Percentiles rank a stretch among this genome's conserved stretches.
phyloP scores from a whole-genome alignment of 768 basidiomycete genomes.

The Tricholomella constricta region DNA sequence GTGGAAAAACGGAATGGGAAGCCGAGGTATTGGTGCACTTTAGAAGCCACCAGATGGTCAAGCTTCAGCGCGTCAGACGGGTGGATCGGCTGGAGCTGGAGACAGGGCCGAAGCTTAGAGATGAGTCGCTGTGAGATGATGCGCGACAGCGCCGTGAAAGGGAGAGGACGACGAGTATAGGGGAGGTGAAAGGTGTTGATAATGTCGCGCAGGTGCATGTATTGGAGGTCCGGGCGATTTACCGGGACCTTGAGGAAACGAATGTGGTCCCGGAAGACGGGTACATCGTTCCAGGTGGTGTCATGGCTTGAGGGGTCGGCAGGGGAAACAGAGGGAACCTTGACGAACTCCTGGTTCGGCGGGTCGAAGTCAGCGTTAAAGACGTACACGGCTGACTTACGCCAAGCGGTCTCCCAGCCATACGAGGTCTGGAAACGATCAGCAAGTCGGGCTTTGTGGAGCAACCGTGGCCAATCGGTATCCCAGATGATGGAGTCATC shows the following conservation, averaged over 20 bases:
- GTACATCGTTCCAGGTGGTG: background rate
- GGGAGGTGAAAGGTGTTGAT: background rate
- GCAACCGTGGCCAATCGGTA: background rate
- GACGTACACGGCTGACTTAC: background rate
- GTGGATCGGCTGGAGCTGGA: no score
- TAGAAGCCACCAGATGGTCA: background rate
- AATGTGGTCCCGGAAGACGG: background rate
- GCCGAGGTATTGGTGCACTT: background rate
- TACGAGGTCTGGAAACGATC: constrained; percentile 8
- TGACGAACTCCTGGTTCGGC: no score
- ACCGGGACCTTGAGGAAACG: background rate
- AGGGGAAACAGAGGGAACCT: no score
- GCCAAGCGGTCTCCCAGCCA: constrained; percentile 6
- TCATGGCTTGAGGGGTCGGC: no score
- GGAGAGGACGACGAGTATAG: background rate
- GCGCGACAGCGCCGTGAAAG: background rate
- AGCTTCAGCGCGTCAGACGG: background rate
- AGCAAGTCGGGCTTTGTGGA: background rate
- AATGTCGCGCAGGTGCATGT: background rate
- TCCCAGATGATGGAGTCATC: background rate
- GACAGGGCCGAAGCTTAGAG: no score
- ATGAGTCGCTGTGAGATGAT: no score
- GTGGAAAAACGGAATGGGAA: background rate
- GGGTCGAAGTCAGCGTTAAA: background rate
- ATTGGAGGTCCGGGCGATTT: background rate